These are phyloP conservation scores for Eucalyptus regnans DNA, from an alignment of 345 rosid species.

Conservation along the genomic window DNA sequence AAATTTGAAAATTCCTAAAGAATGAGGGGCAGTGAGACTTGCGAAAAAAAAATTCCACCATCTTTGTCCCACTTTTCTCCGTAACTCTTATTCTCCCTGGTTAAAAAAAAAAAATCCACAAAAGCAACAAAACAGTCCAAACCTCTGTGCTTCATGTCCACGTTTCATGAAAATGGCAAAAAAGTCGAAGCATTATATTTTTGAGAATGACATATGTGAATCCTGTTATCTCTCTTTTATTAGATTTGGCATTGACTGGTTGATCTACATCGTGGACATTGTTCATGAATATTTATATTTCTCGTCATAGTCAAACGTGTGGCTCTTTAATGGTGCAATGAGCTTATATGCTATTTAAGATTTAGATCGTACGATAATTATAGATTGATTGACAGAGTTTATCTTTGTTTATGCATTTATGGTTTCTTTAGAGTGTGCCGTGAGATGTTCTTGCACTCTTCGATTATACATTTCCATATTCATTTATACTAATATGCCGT, in stretches of 20 bases:
- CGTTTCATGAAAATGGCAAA: neutral
- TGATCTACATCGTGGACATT: accelerated
- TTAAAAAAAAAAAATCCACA: neutral
- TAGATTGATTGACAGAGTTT: neutral
- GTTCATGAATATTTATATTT: neutral
- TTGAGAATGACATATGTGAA: accelerated
- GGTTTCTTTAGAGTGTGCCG: neutral
- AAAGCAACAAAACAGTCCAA: neutral
- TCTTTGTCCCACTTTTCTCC: neutral
- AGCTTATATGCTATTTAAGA: no score
- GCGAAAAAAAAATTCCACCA: no score
- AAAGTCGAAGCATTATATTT: accelerated
- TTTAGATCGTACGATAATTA: no score
- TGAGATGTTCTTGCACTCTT: neutral
- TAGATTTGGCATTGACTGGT: neutral
- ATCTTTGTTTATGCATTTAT: neutral
- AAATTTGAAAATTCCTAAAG: no score
- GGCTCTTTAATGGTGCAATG: neutral
- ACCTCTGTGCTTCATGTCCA: neutral
- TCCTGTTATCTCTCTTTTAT: accelerated
- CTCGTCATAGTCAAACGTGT: accelerated
- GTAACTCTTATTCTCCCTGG: neutral
- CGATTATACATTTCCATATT: neutral
- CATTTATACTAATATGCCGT: neutral
- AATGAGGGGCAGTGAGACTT: neutral